Evolutionary conservation across 2,329 filamentous ascomycete genomes (phyloP).

Genomic region (Aureobasidium uvarum): DNA sequence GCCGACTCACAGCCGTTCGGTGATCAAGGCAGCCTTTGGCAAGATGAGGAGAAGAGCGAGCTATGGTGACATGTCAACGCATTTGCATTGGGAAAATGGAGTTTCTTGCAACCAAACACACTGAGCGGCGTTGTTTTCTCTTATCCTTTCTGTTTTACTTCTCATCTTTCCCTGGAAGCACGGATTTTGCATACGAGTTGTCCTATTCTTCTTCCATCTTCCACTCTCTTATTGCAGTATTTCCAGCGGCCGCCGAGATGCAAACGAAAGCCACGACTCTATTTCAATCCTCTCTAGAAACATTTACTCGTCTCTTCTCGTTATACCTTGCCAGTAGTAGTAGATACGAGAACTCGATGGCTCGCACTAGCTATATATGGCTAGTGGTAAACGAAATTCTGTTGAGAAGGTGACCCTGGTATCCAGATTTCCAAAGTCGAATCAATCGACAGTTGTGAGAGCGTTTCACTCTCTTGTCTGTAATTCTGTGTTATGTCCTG

Average conservation of each 20-base stretch:
- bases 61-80: conserved; percentile 14
- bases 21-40: conserved; percentile 35
- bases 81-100: conserved; percentile 12
- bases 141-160: neutral
- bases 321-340: too few relatives aligned
- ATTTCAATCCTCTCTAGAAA: neutral
- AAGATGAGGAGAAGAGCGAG: conserved; percentile 32
- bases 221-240: neutral
- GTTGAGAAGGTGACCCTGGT: neutral
- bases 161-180: neutral
- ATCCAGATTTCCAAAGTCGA: neutral
- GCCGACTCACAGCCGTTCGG: conserved; percentile 34
- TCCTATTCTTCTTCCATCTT: neutral
- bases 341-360: neutral
- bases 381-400: neutral
- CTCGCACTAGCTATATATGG: neutral
- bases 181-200: neutral
- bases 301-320: neutral
- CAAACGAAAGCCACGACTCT: conserved; percentile 1
- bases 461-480: too few relatives aligned
- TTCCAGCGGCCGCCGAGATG: neutral
- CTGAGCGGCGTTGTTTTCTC: conserved; percentile 1
- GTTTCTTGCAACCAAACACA: conserved; percentile 2
- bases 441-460: too few relatives aligned
- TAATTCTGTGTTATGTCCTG: too few relatives aligned